phyloP scores from a whole-genome alignment of 2,329 filamentous ascomycete species.

The Fusarium sp. region DNA sequence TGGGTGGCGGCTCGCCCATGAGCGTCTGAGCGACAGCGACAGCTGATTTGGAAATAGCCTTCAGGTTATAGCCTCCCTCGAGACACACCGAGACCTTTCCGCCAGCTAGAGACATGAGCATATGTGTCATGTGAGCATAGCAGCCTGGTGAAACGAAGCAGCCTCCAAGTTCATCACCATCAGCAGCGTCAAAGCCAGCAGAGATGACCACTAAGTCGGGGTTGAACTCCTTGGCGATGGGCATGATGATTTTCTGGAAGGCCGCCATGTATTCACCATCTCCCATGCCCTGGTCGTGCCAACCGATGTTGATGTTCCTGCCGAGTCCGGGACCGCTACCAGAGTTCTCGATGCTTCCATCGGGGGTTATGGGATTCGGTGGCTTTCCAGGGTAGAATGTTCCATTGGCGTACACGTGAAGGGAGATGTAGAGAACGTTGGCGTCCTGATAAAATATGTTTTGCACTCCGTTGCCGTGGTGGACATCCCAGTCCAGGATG shows the following conservation, averaged over 20 bases:
- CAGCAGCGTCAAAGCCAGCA: constrained; percentile 94
- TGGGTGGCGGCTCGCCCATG: constrained; percentile 91
- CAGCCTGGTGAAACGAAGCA: constrained; percentile 92
- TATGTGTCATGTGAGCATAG: constrained; percentile 98
- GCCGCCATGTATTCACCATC: constrained; percentile 97
- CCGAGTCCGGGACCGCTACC: constrained; percentile 67
- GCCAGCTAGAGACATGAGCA: constrained; percentile 94
- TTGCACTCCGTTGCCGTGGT: constrained; percentile 91
- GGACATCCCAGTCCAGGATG: constrained; percentile 91
- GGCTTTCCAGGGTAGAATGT: constrained; percentile 84
- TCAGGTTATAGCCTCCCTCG: constrained; percentile 95
- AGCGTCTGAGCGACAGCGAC: constrained; percentile 91
- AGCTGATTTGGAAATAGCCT: constrained; percentile 92
- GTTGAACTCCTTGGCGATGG: constrained; percentile 91
- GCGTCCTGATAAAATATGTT: constrained; percentile 96
- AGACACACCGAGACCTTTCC: constrained; percentile 93
- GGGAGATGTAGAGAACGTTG: constrained; percentile 93
- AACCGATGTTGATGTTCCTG: constrained; percentile 75
- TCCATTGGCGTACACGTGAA: constrained; percentile 89
- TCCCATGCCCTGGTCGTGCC: constrained; percentile 83
- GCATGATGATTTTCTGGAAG: constrained; percentile 97
- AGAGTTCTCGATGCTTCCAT: constrained; percentile 71
- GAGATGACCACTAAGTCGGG: constrained; percentile 96
- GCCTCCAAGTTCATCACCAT: constrained; percentile 90
- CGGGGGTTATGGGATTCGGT: constrained; percentile 66